Conservation (phyloP, 192 early-diverging fungal genomes). For the Funneliformis geosporum region DNA sequence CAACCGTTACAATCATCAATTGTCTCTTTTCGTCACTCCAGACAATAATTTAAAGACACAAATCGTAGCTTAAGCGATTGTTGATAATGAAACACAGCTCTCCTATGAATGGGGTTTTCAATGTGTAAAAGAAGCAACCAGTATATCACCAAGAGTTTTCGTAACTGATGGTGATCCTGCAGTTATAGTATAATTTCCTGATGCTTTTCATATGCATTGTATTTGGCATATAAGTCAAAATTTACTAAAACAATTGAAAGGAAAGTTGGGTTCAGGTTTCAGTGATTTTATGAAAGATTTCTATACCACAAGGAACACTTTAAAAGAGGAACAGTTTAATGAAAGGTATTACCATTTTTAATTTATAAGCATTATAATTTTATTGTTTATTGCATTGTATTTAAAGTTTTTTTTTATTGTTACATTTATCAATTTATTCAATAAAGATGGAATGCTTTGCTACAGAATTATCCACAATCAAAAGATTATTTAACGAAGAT, state of each 20-base stretch:
- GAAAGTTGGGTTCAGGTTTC: background rate
- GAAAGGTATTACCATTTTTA: too few relatives aligned
- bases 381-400: too few relatives aligned
- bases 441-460: background rate
- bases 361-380: too few relatives aligned
- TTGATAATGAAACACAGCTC: background rate
- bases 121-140: background rate
- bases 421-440: too few relatives aligned
- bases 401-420: too few relatives aligned
- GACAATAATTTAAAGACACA: background rate
- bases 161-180: background rate
- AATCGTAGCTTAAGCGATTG: background rate
- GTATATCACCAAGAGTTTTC: background rate
- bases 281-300: background rate
- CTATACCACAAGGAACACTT: background rate
- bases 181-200: background rate
- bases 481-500: too few relatives aligned
- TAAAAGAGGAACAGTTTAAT: background rate
- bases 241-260: background rate
- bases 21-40: background rate
- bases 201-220: background rate
- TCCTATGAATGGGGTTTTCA: background rate
- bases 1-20: background rate
- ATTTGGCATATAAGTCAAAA: constrained; percentile 1
- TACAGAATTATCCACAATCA: background rate